These are phyloP conservation scores for Polychytrium aggregatum DNA, from an alignment of 192 early-diverging fungal species.

Conservation along the genomic window DNA sequence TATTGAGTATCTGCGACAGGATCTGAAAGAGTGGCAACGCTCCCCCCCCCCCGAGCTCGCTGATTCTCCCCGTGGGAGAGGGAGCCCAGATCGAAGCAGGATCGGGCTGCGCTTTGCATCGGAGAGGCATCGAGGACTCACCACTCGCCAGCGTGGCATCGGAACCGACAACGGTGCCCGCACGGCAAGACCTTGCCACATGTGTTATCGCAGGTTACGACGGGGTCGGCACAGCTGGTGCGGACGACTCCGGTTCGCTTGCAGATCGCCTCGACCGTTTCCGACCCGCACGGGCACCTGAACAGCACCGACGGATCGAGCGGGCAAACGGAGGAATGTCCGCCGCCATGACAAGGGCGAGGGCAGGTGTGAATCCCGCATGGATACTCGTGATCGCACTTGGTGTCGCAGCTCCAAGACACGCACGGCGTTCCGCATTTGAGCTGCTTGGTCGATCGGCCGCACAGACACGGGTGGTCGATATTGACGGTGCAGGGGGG, in stretches of 20 bases:
- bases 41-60: no score
- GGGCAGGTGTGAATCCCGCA: constrained; percentile 31
- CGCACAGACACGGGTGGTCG: constrained; percentile 19
- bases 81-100: no score
- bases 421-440: constrained; percentile 13
- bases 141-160: constrained; percentile 27
- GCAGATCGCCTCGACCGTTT: constrained; percentile 9
- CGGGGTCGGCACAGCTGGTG: constrained; percentile 15
- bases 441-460: constrained; percentile 11
- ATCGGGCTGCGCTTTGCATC: no score
- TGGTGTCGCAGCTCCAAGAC: constrained; percentile 14
- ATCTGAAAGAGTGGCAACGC: no score
- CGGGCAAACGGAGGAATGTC: constrained; percentile 21
- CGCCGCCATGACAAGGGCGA: constrained; percentile 18
- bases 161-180: constrained; percentile 24
- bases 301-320: constrained; percentile 22
- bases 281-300: constrained; percentile 24
- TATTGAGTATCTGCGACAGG: no score
- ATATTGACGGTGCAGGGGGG: constrained; percentile 42
- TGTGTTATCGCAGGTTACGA: constrained; percentile 23
- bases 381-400: constrained; percentile 15
- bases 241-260: constrained; percentile 7
- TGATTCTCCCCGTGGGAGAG: no score
- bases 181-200: constrained; percentile 27
- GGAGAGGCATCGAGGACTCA: not conserved